These are phyloP conservation scores for Coprinopsis strossmayeri DNA, from an alignment of 768 basidiomycete species.

Conservation along the genomic window DNA sequence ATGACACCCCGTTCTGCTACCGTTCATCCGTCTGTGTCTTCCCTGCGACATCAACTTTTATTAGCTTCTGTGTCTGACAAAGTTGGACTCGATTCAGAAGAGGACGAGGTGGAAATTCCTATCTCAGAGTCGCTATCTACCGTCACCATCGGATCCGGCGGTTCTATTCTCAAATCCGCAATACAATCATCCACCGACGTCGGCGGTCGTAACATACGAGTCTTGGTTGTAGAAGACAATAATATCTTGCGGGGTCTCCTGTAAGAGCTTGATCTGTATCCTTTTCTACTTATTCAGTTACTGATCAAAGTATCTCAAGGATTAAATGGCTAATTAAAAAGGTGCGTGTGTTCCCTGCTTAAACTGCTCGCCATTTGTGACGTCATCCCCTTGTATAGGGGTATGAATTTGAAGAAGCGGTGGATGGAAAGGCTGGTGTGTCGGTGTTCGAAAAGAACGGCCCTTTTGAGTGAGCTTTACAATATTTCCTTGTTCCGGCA, in stretches of 20 bases:
- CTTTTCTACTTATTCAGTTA: background rate
- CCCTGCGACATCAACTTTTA: background rate
- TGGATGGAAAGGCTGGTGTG: conserved; percentile 83
- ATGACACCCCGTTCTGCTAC: conserved; percentile 51
- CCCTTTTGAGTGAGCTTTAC: conserved; percentile 80
- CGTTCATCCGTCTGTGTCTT: conserved; percentile 26
- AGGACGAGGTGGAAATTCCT: background rate
- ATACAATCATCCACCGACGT: conserved; percentile 40
- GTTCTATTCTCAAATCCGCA: conserved; percentile 65
- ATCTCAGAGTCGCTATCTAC: conserved; percentile 26
- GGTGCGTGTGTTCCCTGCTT: conserved; percentile 19
- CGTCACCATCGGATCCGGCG: conserved; percentile 50
- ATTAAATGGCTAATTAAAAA: conserved; percentile 67
- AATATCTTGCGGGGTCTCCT: conserved; percentile 75
- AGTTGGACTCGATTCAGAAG: background rate
- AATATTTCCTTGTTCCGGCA: no score
- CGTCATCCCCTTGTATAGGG: conserved; percentile 31
- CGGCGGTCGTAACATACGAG: conserved; percentile 42
- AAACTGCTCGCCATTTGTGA: conserved; percentile 11
- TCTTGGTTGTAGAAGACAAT: conserved; percentile 91
- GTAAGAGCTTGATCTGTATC: conserved; percentile 33
- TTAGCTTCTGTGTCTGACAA: background rate
- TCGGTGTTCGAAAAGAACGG: conserved; percentile 63
- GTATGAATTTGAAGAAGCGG: conserved; percentile 71
- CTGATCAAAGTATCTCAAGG: conserved; percentile 19